Evolutionary conservation across 148 eudicot genomes (phyloP).

Genomic region (Rhododendron molle): DNA sequence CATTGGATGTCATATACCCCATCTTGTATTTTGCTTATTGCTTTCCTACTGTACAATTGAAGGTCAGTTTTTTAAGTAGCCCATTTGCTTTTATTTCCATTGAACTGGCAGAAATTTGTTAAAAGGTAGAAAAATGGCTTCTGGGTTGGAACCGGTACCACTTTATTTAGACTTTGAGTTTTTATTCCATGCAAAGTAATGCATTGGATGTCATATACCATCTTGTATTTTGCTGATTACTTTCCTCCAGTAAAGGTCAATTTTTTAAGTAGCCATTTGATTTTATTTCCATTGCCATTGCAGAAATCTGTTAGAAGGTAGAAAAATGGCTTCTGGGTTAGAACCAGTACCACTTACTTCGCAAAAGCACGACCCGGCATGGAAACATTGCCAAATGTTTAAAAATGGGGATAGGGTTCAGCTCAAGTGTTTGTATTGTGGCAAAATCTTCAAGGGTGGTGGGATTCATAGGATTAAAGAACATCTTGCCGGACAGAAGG

Average conservation of each 20-base stretch:
- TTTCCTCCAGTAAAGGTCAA: background rate
- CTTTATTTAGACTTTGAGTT: background rate
- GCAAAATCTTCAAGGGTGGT: slow-evolving; percentile 87
- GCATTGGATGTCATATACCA: background rate
- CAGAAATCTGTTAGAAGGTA: background rate
- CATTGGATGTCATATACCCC: slow-evolving; percentile 1
- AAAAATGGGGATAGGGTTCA: slow-evolving; percentile 73
- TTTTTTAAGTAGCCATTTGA: background rate
- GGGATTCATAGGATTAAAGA: slow-evolving; percentile 93
- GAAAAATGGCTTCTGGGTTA: slow-evolving; percentile 49
- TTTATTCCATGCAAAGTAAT: background rate
- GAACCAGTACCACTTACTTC: slow-evolving; percentile 70
- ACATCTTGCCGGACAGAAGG: slow-evolving; percentile 83
- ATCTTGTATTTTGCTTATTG: background rate
- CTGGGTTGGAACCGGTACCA: too few species aligned
- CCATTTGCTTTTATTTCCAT: background rate
- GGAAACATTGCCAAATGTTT: slow-evolving; percentile 88
- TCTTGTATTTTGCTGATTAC: background rate
- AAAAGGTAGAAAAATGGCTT: slow-evolving; percentile 29
- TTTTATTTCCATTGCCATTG: background rate
- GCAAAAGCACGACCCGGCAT: slow-evolving; percentile 93
- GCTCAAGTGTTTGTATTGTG: slow-evolving; percentile 80
- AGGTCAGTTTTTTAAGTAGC: background rate
- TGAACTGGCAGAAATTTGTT: background rate
- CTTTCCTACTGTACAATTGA: background rate